These are phyloP conservation scores for Stephanodiscus minutulus DNA, from an alignment of 108 stramenopile species.

Conservation along the genomic window DNA sequence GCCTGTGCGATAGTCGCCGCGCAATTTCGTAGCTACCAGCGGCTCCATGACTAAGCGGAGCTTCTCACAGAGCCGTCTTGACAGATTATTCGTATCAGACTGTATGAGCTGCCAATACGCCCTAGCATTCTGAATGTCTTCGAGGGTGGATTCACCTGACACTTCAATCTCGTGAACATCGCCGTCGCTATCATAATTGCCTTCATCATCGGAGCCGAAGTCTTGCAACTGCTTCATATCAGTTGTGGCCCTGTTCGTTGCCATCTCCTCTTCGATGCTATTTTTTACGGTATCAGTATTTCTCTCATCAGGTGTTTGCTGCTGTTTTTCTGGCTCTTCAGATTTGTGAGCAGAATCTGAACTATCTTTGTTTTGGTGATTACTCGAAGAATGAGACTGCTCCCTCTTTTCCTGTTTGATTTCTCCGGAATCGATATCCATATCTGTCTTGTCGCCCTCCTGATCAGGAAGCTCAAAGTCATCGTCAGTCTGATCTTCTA, in stretches of 20 bases:
- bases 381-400: conserved; percentile 27
- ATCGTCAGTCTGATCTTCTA: conserved; percentile 47
- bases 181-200: conserved; percentile 43
- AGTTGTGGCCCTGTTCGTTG: conserved; percentile 20
- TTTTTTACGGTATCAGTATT: conserved; percentile 28
- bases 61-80: conserved; percentile 95
- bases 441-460: conserved; percentile 10
- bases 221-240: conserved; percentile 28
- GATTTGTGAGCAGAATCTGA: conserved; percentile 17
- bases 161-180: conserved; percentile 50
- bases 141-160: conserved; percentile 40
- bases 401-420: conserved; percentile 28
- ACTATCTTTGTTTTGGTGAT: conserved; percentile 24
- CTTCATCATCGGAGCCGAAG: conserved; percentile 36
- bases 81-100: conserved; percentile 75
- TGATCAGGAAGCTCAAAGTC: conserved; percentile 39
- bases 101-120: conserved; percentile 69
- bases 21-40: conserved; percentile 92
- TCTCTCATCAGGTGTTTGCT: conserved; percentile 24
- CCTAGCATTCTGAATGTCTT: conserved; percentile 57
- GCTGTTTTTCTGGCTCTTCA: conserved; percentile 29
- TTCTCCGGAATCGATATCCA: conserved; percentile 36
- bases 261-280: conserved; percentile 24
- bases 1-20: conserved; percentile 97
- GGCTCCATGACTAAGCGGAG: conserved; percentile 97